Percentiles rank a stretch among this genome's conserved stretches.
Conservation (phyloP, 2,329 filamentous ascomycete species). For the Rosellinia necatrix region DNA sequence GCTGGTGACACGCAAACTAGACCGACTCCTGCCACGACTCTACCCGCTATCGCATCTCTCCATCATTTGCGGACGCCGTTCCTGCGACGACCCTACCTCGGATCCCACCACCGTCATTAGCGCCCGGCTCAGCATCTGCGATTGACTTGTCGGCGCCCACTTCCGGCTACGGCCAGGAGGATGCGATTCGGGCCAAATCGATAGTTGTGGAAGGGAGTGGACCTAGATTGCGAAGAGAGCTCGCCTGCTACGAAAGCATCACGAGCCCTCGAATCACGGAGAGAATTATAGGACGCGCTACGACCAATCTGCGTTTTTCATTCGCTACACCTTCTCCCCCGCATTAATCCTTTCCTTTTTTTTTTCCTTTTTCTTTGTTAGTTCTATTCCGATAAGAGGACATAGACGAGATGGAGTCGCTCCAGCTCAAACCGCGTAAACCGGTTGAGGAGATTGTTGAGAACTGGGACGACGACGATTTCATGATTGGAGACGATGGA, state of each 20-base stretch:
- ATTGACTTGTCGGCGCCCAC: conserved; percentile 9
- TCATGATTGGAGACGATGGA: conserved; percentile 68
- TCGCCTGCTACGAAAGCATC: neutral
- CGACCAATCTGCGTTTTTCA: conserved; percentile 8
- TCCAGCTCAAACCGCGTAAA: conserved; percentile 57
- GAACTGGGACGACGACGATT: conserved; percentile 80
- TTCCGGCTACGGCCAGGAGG: conserved; percentile 19
- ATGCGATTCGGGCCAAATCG: conserved; percentile 26
- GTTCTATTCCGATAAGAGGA: neutral
- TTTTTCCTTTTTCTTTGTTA: conserved; percentile 4
- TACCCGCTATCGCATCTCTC: conserved; percentile 1
- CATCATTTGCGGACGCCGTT: neutral
- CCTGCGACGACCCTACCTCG: neutral
- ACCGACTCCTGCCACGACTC: conserved; percentile 15
- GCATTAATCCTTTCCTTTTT: conserved; percentile 16
- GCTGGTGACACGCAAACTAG: conserved; percentile 24
- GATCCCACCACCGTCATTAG: neutral
- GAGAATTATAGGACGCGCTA: conserved; percentile 7
- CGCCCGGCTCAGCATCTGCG: conserved; percentile 5
- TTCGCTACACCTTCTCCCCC: conserved; percentile 9
- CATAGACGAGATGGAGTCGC: conserved; percentile 55
- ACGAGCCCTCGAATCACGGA: conserved; percentile 1
- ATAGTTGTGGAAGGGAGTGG: conserved; percentile 30
- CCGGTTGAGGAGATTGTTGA: conserved; percentile 68
- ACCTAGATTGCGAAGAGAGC: conserved; percentile 7